phyloP scores from a whole-genome alignment of 768 basidiomycete species.

The Porphyrellus cyaneotinctus region DNA sequence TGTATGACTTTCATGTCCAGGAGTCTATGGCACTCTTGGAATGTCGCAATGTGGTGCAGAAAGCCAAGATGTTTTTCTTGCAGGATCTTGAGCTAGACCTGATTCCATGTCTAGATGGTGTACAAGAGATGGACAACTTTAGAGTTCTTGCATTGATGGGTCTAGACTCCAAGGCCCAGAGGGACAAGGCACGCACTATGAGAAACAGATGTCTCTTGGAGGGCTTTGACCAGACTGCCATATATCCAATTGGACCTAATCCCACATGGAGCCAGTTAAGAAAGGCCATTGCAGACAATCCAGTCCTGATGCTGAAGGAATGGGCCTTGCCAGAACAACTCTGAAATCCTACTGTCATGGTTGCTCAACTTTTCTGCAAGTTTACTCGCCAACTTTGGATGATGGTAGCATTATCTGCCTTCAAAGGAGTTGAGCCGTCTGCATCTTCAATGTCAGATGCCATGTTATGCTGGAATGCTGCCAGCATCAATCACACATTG shows the following conservation, averaged over 20 bases:
- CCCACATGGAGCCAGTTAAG: conserved; percentile 3
- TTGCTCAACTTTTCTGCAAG: background rate
- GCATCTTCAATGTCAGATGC: background rate
- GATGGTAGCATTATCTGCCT: background rate
- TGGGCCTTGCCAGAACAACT: background rate
- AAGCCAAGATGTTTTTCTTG: background rate
- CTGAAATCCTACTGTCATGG: background rate
- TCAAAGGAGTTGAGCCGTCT: background rate
- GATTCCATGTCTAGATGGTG: background rate
- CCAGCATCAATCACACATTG: background rate
- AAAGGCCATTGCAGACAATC: background rate
- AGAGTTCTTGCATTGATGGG: background rate
- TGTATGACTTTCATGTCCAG: conserved; percentile 4
- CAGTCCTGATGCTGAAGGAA: background rate
- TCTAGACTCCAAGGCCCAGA: background rate
- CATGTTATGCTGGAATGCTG: background rate
- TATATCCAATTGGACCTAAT: background rate
- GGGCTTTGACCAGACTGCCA: background rate
- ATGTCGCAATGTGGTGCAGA: background rate
- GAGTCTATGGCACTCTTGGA: background rate
- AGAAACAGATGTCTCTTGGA: background rate
- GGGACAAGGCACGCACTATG: background rate
- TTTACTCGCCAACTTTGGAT: background rate
- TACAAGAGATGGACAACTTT: background rate
- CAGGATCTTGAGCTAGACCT: background rate